These are phyloP conservation scores for Periglandula ipomoeae DNA, from an alignment of 2,329 filamentous ascomycete species.

Conservation along the genomic window DNA sequence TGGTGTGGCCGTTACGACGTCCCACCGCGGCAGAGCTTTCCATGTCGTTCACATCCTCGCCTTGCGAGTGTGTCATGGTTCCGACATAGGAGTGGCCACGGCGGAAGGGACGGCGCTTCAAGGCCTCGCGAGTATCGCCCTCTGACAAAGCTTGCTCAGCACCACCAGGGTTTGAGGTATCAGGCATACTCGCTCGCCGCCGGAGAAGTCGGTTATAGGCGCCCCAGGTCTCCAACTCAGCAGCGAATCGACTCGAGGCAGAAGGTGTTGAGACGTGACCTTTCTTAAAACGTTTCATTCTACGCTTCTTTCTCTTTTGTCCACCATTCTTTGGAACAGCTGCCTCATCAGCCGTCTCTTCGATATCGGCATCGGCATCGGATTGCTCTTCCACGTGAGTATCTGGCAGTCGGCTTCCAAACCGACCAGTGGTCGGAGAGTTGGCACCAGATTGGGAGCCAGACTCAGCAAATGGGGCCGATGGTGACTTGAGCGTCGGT, in stretches of 20 bases:
- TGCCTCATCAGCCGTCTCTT: conserved; percentile 73
- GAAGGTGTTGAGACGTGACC: conserved; percentile 55
- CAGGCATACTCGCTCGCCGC: conserved; percentile 58
- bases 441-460: conserved; percentile 32
- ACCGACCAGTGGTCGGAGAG: conserved; percentile 38
- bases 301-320: conserved; percentile 50
- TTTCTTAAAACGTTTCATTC: conserved; percentile 47
- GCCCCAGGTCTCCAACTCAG: conserved; percentile 31
- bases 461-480: conserved; percentile 21
- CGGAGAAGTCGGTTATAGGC: conserved; percentile 42
- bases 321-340: conserved; percentile 28
- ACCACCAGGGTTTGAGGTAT: conserved; percentile 36
- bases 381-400: conserved; percentile 42
- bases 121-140: conserved; percentile 60
- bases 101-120: conserved; percentile 39
- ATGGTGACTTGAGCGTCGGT: conserved; percentile 36
- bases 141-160: conserved; percentile 61
- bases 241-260: conserved; percentile 43
- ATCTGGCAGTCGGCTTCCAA: conserved; percentile 40
- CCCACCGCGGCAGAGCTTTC: conserved; percentile 39
- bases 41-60: conserved; percentile 41
- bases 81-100: conserved; percentile 52
- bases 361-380: conserved; percentile 21
- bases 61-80: conserved; percentile 33
- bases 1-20: conserved; percentile 52